These are phyloP conservation scores for Lactarius deliciosus DNA, from an alignment of 768 basidiomycete genomes.

Conservation along the genomic window DNA sequence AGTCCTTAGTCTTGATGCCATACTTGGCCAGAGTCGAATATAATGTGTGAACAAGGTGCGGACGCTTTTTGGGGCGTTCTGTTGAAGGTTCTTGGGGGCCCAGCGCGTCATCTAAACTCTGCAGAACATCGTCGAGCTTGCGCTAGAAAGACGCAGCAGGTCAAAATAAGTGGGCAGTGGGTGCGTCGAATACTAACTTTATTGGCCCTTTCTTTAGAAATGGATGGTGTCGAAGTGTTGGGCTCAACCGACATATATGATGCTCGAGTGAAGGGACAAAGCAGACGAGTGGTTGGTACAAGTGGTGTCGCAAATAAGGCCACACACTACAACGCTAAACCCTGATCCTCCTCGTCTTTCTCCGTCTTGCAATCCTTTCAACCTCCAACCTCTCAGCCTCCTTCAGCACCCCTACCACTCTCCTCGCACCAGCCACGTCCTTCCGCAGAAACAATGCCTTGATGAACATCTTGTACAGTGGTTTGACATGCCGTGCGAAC, in stretches of 20 bases:
- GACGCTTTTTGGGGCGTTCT: conserved; percentile 51
- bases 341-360: background rate
- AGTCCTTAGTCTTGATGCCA: conserved; percentile 57
- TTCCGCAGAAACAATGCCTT: conserved; percentile 26
- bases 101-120: conserved; percentile 65
- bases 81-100: conserved; percentile 35
- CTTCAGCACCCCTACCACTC: conserved; percentile 26
- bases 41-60: conserved; percentile 53
- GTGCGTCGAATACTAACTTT: conserved; percentile 1
- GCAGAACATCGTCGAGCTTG: conserved; percentile 81
- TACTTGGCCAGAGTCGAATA: conserved; percentile 82
- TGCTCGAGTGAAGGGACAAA: background rate
- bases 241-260: background rate
- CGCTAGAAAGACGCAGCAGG: conserved; percentile 44
- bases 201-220: conserved; percentile 6
- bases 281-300: background rate
- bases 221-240: background rate
- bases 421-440: conserved; percentile 26
- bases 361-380: conserved; percentile 11
- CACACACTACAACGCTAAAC: background rate
- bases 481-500: conserved; percentile 26
- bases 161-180: background rate
- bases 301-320: background rate
- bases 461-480: conserved; percentile 29
- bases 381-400: conserved; percentile 21